A percentile compares a stretch with the other conserved stretches of the same genome.
Conservation (phyloP, 2,329 filamentous ascomycete species). For the Aspergillus oerlinghausenensis region DNA sequence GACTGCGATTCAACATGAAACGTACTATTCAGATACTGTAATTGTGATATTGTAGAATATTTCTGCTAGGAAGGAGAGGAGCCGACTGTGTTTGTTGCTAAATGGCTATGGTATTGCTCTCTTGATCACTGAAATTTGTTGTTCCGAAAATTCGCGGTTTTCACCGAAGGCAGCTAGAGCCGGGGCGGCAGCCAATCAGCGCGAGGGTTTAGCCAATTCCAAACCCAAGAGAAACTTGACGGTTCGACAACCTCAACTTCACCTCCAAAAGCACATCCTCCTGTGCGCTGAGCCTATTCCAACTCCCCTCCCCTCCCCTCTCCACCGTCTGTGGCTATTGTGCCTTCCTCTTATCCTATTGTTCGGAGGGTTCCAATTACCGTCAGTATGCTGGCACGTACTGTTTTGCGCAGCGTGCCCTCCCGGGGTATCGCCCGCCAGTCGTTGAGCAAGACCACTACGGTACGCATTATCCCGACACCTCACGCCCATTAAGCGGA, state of each 20-base stretch:
- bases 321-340: slow-evolving; percentile 28
- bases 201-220: slow-evolving; percentile 34
- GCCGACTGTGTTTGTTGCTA: not conserved
- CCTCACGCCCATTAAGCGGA: slow-evolving; percentile 26
- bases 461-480: slow-evolving; percentile 60
- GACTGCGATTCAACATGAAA: not conserved
- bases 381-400: slow-evolving; percentile 84
- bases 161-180: slow-evolving; percentile 31
- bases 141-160: slow-evolving; percentile 36
- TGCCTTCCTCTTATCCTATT: slow-evolving; percentile 27
- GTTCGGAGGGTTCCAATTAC: slow-evolving; percentile 35
- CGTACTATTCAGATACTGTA: not conserved
- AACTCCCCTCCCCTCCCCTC: slow-evolving; percentile 23
- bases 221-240: slow-evolving; percentile 33
- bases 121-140: slow-evolving; percentile 15
- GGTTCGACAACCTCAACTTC: slow-evolving; percentile 34
- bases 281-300: slow-evolving; percentile 22
- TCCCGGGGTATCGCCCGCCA: slow-evolving; percentile 73
- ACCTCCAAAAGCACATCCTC: slow-evolving; percentile 30
- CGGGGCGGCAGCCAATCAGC: slow-evolving; percentile 31
- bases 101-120: not conserved
- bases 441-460: slow-evolving; percentile 65
- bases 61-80: not conserved
- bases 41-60: not conserved
- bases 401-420: slow-evolving; percentile 84